These are phyloP conservation scores for Claviceps maximensis DNA, from an alignment of 2,329 filamentous ascomycete genomes.

Conservation along the genomic window DNA sequence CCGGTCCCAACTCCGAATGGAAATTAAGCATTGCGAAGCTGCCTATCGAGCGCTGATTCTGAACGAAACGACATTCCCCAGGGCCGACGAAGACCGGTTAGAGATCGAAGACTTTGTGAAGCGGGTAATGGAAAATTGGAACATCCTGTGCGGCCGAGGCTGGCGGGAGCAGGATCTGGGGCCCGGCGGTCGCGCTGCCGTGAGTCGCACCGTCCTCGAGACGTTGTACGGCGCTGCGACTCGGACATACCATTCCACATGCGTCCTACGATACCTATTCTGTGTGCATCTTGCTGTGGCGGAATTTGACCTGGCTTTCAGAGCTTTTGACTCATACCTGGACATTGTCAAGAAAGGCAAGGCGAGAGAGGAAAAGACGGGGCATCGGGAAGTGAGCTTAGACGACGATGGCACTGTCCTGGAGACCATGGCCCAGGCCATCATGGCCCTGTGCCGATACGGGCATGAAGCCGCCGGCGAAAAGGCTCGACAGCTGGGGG, in stretches of 20 bases:
- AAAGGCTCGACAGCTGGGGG: slow-evolving; percentile 59
- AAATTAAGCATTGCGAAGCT: slow-evolving; percentile 66
- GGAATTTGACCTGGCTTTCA: slow-evolving; percentile 84
- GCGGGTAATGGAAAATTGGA: slow-evolving; percentile 74
- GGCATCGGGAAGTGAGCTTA: slow-evolving; percentile 54
- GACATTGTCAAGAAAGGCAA: slow-evolving; percentile 79
- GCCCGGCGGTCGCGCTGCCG: slow-evolving; percentile 60
- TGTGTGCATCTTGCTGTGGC: slow-evolving; percentile 75
- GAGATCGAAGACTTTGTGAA: slow-evolving; percentile 76
- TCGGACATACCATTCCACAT: slow-evolving; percentile 89
- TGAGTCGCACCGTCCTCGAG: slow-evolving; percentile 68
- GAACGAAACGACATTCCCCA: slow-evolving; percentile 69
- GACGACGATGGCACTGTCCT: slow-evolving; percentile 70
- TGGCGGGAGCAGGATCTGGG: slow-evolving; percentile 77
- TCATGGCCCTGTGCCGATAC: slow-evolving; percentile 71
- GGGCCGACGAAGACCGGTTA: slow-evolving; percentile 62
- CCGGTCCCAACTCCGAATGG: slow-evolving; percentile 53
- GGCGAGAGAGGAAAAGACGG: slow-evolving; percentile 67
- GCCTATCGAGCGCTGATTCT: slow-evolving; percentile 71
- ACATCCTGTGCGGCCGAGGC: slow-evolving; percentile 60
- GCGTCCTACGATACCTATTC: slow-evolving; percentile 76
- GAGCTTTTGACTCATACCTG: slow-evolving; percentile 83
- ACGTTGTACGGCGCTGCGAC: slow-evolving; percentile 81
- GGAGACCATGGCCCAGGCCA: slow-evolving; percentile 65
- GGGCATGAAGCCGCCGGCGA: slow-evolving; percentile 62